Conservation (phyloP, 805 yeast genomes). For the Yarrowia bubula region DNA sequence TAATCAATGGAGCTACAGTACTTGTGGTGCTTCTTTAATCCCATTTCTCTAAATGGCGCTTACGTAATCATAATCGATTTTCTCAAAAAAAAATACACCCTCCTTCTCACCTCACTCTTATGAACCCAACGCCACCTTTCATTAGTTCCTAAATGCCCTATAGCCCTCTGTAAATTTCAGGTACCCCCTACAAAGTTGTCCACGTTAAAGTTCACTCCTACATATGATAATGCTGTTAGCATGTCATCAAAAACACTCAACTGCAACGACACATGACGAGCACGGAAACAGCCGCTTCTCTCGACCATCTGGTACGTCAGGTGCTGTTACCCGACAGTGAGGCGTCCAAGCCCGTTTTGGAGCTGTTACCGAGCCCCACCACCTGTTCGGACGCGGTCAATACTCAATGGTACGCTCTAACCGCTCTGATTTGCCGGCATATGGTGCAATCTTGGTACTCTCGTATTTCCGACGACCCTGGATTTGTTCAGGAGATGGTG, state of each 20-base stretch:
- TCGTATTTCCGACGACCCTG: slow-evolving; percentile 44
- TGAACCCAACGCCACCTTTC: too few relatives aligned
- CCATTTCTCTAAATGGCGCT: too few relatives aligned
- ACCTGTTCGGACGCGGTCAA: slow-evolving; percentile 42
- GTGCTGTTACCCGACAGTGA: slow-evolving; percentile 10
- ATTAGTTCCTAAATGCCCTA: too few relatives aligned
- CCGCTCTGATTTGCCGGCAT: slow-evolving; percentile 48
- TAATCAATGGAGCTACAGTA: too few relatives aligned
- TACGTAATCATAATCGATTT: too few relatives aligned
- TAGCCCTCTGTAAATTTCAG: too few relatives aligned
- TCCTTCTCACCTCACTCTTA: too few relatives aligned
- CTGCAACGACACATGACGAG: background rate
- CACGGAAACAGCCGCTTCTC: background rate
- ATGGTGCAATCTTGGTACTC: slow-evolving; percentile 51
- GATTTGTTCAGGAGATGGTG: slow-evolving; percentile 45
- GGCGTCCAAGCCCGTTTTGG: background rate
- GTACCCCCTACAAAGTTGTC: too few relatives aligned
- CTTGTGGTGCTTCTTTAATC: too few relatives aligned
- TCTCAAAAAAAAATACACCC: too few relatives aligned
- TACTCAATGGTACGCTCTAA: slow-evolving; percentile 46
- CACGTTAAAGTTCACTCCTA: background rate
- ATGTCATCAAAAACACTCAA: background rate
- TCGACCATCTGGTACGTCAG: slow-evolving; percentile 21
- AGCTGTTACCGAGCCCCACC: background rate
- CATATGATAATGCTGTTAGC: background rate